Evolutionary conservation across 768 basidiomycete species (phyloP), one percentile per base, ranked within the genome.

Genomic region (Boletus insuetus): DNA sequence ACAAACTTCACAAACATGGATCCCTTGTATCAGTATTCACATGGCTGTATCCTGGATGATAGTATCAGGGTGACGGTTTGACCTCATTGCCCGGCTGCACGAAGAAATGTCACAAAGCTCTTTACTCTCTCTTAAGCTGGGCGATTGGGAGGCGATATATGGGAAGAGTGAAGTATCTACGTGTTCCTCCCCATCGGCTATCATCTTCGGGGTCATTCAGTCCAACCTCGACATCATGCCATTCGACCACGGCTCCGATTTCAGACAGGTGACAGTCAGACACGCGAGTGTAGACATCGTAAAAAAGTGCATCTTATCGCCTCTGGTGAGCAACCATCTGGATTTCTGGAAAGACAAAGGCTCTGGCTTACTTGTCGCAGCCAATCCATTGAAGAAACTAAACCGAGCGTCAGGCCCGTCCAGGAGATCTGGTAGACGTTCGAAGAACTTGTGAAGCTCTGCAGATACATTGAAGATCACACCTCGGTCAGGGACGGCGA

Each of bases 311-410:
- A 74, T 95, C 94, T 96, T 64, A n/a, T 42, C 56, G 32, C 46
- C 34, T 24, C 20, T 8, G 39, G 44, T 58, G 46, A 55, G 48
- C 19, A 44, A 26, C 40, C 24, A 20, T 35, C 16, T 12, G 22
- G 9, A 24, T 12, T 20, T 17, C 5, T 8, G 19, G 20, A 7
- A 35, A 17, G 39, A 57, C 37, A 51, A 34, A 44, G 37, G 46
- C 39, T 35, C 4, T 24, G 22, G 74, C 87, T 69, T 66, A 89
- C 92, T 94, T 9, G 94, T 98, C 31, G 95, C 96, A 16, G 92
- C 97, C 10, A 99, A 81, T 13, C 97, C 97, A 65, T 99, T 93
- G 80, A 98, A 99, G 74, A 98, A 99, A 56, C 93, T 88, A 68
- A 95, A 91, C 16, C 84, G 78, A n/a, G 89, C 87, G 14, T 84